Evolutionary conservation across 2,329 filamentous ascomycete species (phyloP).

Genomic region (Lachnellula arida): DNA sequence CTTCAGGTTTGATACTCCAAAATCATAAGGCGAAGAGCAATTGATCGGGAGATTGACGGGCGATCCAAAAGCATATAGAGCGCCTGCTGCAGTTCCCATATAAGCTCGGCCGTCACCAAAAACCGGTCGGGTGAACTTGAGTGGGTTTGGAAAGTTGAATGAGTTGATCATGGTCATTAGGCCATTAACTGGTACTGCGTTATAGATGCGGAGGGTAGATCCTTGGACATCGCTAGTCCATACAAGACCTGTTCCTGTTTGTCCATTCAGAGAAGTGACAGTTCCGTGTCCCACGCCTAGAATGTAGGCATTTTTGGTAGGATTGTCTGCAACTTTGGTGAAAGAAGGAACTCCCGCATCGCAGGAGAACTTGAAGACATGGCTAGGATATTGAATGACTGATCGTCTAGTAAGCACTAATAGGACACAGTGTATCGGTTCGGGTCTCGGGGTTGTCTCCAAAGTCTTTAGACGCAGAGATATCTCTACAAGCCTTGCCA

Average conservation of each 20-base stretch:
- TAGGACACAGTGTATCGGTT: too few species aligned
- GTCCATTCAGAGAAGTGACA: constrained; percentile 48
- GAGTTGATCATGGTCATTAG: constrained; percentile 44
- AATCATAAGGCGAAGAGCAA: constrained; percentile 46
- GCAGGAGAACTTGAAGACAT: constrained; percentile 55
- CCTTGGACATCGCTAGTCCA: constrained; percentile 55
- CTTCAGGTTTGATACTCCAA: constrained; percentile 42
- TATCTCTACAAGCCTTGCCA: too few species aligned
- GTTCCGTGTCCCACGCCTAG: constrained; percentile 54
- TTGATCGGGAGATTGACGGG: constrained; percentile 50
- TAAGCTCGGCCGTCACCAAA: constrained; percentile 54
- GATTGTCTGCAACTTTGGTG: constrained; percentile 47
- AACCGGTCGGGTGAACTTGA: constrained; percentile 53
- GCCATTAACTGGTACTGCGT: constrained; percentile 45
- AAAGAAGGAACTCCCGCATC: constrained; percentile 47
- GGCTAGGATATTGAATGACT: constrained; percentile 49
- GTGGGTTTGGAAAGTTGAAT: constrained; percentile 47
- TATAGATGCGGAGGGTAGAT: constrained; percentile 47
- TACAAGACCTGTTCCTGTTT: constrained; percentile 50
- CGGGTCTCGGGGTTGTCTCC: too few species aligned
- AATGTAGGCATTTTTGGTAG: constrained; percentile 45
- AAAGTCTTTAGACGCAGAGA: too few species aligned
- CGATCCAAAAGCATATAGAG: constrained; percentile 51
- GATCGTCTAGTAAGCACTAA: constrained; percentile 2
- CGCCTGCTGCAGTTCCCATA: constrained; percentile 47